Evolutionary conservation across 2,329 filamentous ascomycete genomes (phyloP).

Genomic region (Ophiostoma himal-ulmi): DNA sequence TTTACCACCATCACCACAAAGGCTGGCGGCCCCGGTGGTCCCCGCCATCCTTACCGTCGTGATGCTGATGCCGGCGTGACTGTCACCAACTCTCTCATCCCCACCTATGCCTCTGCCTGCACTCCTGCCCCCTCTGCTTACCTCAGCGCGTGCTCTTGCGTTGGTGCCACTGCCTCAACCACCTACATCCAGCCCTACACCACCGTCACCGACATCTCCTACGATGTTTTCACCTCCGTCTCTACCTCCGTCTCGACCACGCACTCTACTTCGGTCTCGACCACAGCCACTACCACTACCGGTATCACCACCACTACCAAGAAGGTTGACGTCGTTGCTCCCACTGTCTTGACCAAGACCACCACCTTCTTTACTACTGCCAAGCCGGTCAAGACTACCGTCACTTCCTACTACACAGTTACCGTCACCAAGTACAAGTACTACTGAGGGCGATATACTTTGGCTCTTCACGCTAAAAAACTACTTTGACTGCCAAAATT

Average conservation of each 20-base stretch:
- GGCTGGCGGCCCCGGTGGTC: not conserved
- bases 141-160: conserved; percentile 16
- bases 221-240: not conserved
- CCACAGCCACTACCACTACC: not conserved
- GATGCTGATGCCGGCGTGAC: not conserved
- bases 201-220: not conserved
- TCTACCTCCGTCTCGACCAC: not conserved
- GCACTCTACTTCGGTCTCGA: not conserved
- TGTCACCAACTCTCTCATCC: not conserved
- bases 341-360: not conserved
- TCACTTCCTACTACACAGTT: not conserved
- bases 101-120: conserved; percentile 16
- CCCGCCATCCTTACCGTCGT: not conserved
- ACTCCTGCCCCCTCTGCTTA: not conserved
- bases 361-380: not conserved
- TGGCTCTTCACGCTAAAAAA: not conserved
- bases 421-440: not conserved
- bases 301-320: not conserved
- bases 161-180: not conserved
- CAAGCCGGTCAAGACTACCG: not conserved
- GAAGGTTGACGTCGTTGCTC: not conserved
- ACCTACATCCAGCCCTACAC: conserved; percentile 4
- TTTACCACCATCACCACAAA: conserved; percentile 3
- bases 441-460: not conserved
- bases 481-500: not conserved